Evolutionary conservation across 805 yeast genomes (phyloP), one percentile per base, ranked within the genome.

Genomic region (Nakazawaea ambrosiae): DNA sequence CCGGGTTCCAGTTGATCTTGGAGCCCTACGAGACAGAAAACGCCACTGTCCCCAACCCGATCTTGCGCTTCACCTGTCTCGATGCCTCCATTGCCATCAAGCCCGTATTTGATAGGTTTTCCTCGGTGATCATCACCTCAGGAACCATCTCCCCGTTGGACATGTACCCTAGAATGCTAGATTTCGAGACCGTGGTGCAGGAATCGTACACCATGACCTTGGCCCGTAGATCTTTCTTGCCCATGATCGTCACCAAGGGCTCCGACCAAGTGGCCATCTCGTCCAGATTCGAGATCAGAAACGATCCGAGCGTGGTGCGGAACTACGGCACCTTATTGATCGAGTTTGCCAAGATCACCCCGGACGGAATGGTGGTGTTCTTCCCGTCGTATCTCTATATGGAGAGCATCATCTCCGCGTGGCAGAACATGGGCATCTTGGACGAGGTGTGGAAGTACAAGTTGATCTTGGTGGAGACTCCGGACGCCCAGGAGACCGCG

Each of bases 381-480:
- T 92, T 92, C 62, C 99, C 99, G 0, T 84, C 96, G 1, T 92
- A 92, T 66, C 67, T 92, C 27, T 94, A 92, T 58, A 92, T 92
- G 98, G 99, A 92, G 58, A 84, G 95, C 50, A 92, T 92, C 50
- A 90, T 92, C 29, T 86, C 96, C 2, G 89, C 87, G 85, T 92
- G 99, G 99, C 98, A 92, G 63, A 81, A 81, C 11, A 92, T 92
- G 97, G 97, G 97, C 35, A 89, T 92, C 29, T 61, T 92, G 49
- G 99, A 92, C 57, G 97, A 92, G 58, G 97, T 92, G 8, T 92
- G 98, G 98, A 89, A 92, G 57, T 88, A 92, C 56, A 92, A 92
- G 56, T 67, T 92, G 47, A 90, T 92, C 47, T 64, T 92, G 23
- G 97, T 94, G 12, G 99, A 92, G 56, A 92, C 99, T 0, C 99